Evolutionary conservation across 2,329 filamentous ascomycete species (phyloP).

Genomic region (Fusarium nurragi): DNA sequence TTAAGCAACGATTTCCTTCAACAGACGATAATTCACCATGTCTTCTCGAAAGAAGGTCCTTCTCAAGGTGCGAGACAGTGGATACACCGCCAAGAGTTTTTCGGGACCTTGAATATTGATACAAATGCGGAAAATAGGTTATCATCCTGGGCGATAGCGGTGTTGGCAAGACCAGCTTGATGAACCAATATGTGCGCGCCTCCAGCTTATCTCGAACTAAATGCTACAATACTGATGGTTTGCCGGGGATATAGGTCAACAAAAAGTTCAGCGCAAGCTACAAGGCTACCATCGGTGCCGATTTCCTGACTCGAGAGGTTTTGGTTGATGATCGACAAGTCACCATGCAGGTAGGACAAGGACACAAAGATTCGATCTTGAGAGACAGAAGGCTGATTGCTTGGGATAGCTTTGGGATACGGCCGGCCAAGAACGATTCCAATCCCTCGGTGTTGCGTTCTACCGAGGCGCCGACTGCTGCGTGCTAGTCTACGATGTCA

Average conservation of each 20-base stretch:
- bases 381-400: conserved; percentile 6
- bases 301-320: conserved; percentile 98
- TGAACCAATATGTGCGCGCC: conserved; percentile 98
- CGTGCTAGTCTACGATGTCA: conserved; percentile 97
- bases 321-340: conserved; percentile 96
- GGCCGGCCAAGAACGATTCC: conserved; percentile 95
- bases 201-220: conserved; percentile 13
- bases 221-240: conserved; percentile 21
- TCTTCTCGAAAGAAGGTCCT: conserved; percentile 89
- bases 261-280: conserved; percentile 99
- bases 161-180: conserved; percentile 99
- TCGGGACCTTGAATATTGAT: conserved; percentile 23
- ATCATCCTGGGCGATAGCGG: conserved; percentile 99
- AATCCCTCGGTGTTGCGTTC: conserved; percentile 96
- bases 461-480: conserved; percentile 98
- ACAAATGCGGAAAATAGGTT: conserved; percentile 67
- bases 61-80: conserved; percentile 72
- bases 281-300: conserved; percentile 98
- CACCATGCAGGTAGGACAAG: conserved; percentile 84
- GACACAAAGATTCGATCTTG: conserved; percentile 14
- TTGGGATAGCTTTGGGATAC: conserved; percentile 90
- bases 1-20: conserved; percentile 35
- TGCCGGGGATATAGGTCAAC: conserved; percentile 78
- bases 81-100: not conserved
- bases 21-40: conserved; percentile 61